phyloP scores from a whole-genome alignment of 1,284 basidiomycete species.

The Leccinum solheimii region DNA sequence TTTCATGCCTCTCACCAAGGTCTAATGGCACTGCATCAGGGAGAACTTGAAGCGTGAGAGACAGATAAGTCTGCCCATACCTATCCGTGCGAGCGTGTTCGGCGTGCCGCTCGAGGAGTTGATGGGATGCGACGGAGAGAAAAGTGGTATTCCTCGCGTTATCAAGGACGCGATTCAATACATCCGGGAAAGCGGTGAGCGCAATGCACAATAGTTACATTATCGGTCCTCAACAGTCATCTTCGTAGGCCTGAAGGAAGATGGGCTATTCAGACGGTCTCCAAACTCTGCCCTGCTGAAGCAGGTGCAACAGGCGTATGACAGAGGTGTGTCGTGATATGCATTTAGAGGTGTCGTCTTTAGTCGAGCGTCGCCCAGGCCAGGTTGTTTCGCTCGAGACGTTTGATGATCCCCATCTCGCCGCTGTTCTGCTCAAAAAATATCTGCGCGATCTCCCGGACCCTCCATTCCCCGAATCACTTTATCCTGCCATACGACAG shows the following conservation, averaged over 20 bases:
- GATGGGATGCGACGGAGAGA: slow-evolving; percentile 82
- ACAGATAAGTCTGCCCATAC: slow-evolving; percentile 62
- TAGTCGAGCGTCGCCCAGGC: slow-evolving; percentile 41
- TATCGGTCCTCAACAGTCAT: background rate
- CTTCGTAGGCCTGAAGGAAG: slow-evolving; percentile 60
- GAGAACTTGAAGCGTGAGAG: slow-evolving; percentile 74
- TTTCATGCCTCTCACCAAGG: slow-evolving; percentile 1
- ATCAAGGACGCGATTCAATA: slow-evolving; percentile 76
- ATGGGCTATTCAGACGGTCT: slow-evolving; percentile 79
- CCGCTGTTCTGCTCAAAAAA: slow-evolving; percentile 83
- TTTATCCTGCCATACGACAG: slow-evolving; percentile 64
- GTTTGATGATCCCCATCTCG: slow-evolving; percentile 76
- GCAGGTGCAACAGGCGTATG: slow-evolving; percentile 79
- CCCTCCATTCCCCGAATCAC: slow-evolving; percentile 68
- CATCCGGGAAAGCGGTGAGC: slow-evolving; percentile 57
- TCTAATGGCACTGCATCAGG: slow-evolving; percentile 36
- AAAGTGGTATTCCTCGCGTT: slow-evolving; percentile 74
- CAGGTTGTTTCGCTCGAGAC: slow-evolving; percentile 74
- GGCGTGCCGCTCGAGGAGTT: slow-evolving; percentile 77
- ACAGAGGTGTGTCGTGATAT: slow-evolving; percentile 52
- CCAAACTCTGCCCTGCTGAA: slow-evolving; percentile 69
- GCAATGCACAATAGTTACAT: slow-evolving; percentile 1
- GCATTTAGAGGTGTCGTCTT: slow-evolving; percentile 4
- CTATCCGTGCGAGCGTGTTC: slow-evolving; percentile 63
- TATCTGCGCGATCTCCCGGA: slow-evolving; percentile 77